Percentiles rank a stretch among this genome's conserved stretches.
These are phyloP conservation scores for Excoecaria agallocha DNA, from an alignment of 345 rosid genomes.

Conservation along the genomic window DNA sequence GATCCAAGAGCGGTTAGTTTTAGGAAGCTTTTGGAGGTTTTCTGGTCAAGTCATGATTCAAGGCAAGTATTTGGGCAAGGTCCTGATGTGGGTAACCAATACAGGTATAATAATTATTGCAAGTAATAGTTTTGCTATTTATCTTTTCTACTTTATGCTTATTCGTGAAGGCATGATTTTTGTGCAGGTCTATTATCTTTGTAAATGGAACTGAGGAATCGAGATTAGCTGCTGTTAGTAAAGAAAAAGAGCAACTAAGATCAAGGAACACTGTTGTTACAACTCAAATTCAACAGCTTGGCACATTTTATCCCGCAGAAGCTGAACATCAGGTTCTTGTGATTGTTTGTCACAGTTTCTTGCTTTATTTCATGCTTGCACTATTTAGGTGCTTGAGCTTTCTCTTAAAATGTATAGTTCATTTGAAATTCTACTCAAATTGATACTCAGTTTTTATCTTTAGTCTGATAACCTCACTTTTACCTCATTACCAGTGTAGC, in stretches of 20 bases:
- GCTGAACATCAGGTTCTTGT: constrained; percentile 81
- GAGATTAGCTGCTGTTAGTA: constrained; percentile 66
- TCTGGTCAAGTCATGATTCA: constrained; percentile 91
- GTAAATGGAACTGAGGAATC: constrained; percentile 79
- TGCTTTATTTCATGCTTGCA: neutral
- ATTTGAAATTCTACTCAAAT: too few species aligned
- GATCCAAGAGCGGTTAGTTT: constrained; percentile 61
- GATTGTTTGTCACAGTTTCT: neutral
- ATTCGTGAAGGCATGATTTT: constrained; percentile 4
- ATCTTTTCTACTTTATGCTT: neutral
- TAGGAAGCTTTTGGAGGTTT: constrained; percentile 76
- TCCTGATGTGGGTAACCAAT: constrained; percentile 92
- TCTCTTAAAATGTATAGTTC: neutral
- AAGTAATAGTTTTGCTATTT: neutral
- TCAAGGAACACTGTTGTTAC: constrained; percentile 69
- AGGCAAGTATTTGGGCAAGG: constrained; percentile 95
- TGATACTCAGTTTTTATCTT: too few species aligned
- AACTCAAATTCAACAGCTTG: constrained; percentile 77
- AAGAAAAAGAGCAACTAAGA: constrained; percentile 77
- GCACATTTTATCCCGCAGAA: constrained; percentile 73
- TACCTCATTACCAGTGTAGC: neutral
- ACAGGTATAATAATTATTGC: constrained; percentile 48
- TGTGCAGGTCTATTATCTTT: constrained; percentile 71
- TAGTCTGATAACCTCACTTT: too few species aligned
- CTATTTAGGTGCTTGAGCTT: neutral